A percentile compares a stretch with the other conserved stretches of the same genome.
phyloP scores from a whole-genome alignment of 2,329 filamentous ascomycete genomes.

The Clonostachys solani region DNA sequence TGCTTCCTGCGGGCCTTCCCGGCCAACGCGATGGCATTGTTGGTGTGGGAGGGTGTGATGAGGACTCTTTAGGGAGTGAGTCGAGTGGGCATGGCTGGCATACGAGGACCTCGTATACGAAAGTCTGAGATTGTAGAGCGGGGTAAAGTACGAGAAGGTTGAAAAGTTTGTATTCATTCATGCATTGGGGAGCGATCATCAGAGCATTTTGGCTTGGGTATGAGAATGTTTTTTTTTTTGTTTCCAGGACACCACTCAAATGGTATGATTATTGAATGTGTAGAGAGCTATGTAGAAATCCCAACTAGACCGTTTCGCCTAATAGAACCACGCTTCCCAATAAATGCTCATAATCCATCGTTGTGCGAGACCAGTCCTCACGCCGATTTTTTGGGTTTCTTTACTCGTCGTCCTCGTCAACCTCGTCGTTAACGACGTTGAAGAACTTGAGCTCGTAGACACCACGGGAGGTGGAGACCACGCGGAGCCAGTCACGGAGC shows the following conservation, averaged over 20 bases:
- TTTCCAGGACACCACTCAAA: conserved; percentile 2
- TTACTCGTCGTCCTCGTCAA: conserved; percentile 98
- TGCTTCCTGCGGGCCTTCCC: conserved; percentile 94
- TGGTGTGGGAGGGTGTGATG: conserved; percentile 93
- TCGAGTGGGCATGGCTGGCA: too few species aligned
- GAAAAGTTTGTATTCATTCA: neutral
- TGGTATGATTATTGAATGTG: conserved; percentile 1
- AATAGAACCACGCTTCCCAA: neutral
- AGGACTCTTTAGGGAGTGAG: conserved; percentile 46
- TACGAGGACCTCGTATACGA: neutral
- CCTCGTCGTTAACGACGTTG: conserved; percentile 99
- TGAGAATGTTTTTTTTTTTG: too few species aligned
- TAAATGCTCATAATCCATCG: neutral
- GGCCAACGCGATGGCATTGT: conserved; percentile 88
- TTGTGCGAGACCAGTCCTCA: neutral
- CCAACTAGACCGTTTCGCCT: neutral
- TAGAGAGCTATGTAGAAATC: neutral
- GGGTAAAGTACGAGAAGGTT: neutral
- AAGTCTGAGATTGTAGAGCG: neutral
- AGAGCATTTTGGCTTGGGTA: too few species aligned
- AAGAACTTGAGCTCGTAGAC: conserved; percentile 99
- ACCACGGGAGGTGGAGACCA: conserved; percentile 95
- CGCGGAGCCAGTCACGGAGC: conserved; percentile 99
- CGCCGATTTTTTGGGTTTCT: conserved; percentile 16
- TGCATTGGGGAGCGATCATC: too few species aligned